Percentiles rank a stretch among this genome's conserved stretches.
Conservation (phyloP, 2,329 filamentous ascomycete genomes). For the Colletotrichum limetticola region DNA sequence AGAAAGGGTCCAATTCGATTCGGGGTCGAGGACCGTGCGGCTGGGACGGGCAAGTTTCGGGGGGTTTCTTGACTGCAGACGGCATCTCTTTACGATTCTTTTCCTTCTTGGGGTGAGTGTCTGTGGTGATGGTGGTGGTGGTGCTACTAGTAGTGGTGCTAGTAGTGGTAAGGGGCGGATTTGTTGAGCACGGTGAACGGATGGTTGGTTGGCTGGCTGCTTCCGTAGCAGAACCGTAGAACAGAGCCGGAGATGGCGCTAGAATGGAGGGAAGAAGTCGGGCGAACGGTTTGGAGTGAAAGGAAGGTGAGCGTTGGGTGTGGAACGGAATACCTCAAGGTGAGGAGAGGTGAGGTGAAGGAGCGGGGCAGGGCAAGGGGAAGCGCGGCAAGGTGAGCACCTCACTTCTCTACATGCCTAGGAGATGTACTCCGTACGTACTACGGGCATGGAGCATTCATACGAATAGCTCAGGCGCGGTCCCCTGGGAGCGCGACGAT, state of each 20-base stretch:
- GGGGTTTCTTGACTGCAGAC: too few species aligned
- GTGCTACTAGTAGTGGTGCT: not conserved
- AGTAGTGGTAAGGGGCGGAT: not conserved
- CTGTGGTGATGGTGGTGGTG: not conserved
- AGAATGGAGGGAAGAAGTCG: not conserved
- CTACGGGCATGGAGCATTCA: not conserved
- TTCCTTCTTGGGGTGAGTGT: not conserved
- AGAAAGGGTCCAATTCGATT: not conserved
- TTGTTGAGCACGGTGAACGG: not conserved
- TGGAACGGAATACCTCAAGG: not conserved
- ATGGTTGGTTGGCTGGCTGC: not conserved
- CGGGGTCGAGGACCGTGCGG: not conserved
- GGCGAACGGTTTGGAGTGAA: not conserved
- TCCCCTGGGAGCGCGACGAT: not conserved
- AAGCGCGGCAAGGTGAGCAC: too few species aligned
- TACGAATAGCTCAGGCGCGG: not conserved
- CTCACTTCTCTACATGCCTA: too few species aligned
- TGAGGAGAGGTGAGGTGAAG: not conserved
- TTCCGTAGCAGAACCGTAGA: not conserved
- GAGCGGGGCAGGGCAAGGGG: too few species aligned
- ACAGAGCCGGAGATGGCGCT: not conserved
- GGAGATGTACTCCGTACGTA: too few species aligned
- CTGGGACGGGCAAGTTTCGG: not conserved
- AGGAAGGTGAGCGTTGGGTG: not conserved
- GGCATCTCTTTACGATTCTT: too few species aligned